Conservation (phyloP, 228 moss, liverwort and hornwort genomes). For the Sphagnum magellanicum region DNA sequence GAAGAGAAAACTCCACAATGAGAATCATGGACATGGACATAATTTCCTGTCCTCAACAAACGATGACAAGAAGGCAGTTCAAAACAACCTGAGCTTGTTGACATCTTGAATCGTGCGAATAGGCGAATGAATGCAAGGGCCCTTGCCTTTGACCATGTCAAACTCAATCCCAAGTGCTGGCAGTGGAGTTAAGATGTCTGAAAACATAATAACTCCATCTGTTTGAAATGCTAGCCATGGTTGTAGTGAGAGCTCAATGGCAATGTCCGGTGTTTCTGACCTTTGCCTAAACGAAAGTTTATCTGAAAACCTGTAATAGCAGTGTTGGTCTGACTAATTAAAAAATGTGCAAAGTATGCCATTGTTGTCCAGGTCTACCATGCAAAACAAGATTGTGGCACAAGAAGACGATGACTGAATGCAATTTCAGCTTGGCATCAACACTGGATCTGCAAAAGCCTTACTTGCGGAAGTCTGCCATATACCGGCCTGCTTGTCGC, state of each 20-base stretch:
- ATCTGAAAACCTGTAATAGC: slow-evolving; percentile 48
- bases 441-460: neutral
- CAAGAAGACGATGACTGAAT: no score
- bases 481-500: slow-evolving; percentile 96
- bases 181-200: slow-evolving; percentile 85
- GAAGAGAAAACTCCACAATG: no score
- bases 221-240: slow-evolving; percentile 87
- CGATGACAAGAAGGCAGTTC: neutral
- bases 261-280: slow-evolving; percentile 86
- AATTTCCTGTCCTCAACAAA: neutral
- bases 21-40: no score
- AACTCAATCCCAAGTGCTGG: slow-evolving; percentile 96
- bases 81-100: slow-evolving; percentile 27
- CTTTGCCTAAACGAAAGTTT: slow-evolving; percentile 67
- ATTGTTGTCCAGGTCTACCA: no score
- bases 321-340: neutral
- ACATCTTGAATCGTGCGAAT: slow-evolving; percentile 58
- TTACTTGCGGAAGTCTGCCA: slow-evolving; percentile 90
- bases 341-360: no score
- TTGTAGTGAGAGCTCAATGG: slow-evolving; percentile 86
- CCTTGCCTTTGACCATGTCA: slow-evolving; percentile 91
- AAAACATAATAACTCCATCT: slow-evolving; percentile 96
- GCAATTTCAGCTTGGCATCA: no score
- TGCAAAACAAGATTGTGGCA: no score
- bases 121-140: slow-evolving; percentile 72